Evolutionary conservation across 805 yeast species (phyloP), one percentile per base, ranked within the genome.

Genomic region (Kodamaea lidongshanica): DNA sequence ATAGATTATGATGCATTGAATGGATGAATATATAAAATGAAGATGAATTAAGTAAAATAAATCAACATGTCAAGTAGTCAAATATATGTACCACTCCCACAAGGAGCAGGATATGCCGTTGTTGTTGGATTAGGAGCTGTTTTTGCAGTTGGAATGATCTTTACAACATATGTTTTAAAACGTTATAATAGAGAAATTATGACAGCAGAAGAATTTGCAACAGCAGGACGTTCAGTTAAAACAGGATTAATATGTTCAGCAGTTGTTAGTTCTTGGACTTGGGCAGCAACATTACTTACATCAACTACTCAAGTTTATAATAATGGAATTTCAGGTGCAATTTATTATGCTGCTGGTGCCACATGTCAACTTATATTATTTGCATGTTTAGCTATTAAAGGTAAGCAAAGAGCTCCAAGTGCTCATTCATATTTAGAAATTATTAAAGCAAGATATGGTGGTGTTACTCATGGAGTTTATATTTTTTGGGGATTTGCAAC

Each of bases 391-490:
- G 96, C 95, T 8, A 85, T 88, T 40, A 87, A 83, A 52, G 83
- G 87, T 19, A 88, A 88, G 56, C 80, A 79, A 50, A 74, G 78
- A 41, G 95, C 96, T 9, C 96, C 96, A 4, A 79, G 77, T 28
- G 94, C 94, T 2, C 96, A 88, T 59, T 86, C 96, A 1, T 88
- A 82, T 55, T 65, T 86, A 43, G 97, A 88, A 58, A 81, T 87
- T 33, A 72, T 88, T 41, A 76, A 72, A 44, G 79, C 76, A 1
- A 68, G 97, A 39, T 88, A 84, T 49, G 96, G 96, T 12, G 60
- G 68, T n/a, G 45, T 58, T 12, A 79, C 88, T 5, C 96, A 88
- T 51, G 56, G 57, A 15, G 74, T 78, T 5, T 82, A 65, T 53
- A 64, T 83, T 52, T 78, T 79, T 53, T 87, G 83, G 61, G 96